phyloP scores from a whole-genome alignment of 768 basidiomycete genomes.

The Leccinum sublutescens region DNA sequence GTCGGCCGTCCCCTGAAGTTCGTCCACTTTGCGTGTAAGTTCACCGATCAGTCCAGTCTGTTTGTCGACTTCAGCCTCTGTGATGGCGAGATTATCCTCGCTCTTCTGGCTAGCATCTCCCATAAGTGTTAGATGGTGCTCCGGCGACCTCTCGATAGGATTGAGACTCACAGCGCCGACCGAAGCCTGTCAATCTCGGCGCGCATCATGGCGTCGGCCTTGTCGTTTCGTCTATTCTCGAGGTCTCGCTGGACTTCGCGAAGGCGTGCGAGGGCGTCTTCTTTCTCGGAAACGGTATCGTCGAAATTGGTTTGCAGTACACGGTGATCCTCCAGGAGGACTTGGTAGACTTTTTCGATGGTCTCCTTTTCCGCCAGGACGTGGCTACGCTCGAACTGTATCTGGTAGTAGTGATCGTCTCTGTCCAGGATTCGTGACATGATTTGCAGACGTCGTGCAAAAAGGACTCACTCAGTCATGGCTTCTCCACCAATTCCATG shows the following conservation, averaged over 20 bases:
- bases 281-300: constrained; percentile 73
- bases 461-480: constrained; percentile 74
- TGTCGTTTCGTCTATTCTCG: constrained; percentile 62
- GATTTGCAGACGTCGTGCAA: constrained; percentile 4
- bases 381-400: constrained; percentile 77
- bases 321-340: constrained; percentile 73
- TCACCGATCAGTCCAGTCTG: constrained; percentile 67
- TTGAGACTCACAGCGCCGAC: constrained; percentile 71
- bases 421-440: constrained; percentile 37
- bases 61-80: constrained; percentile 83
- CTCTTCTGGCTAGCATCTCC: constrained; percentile 76
- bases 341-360: constrained; percentile 76
- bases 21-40: constrained; percentile 75
- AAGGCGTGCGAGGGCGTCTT: constrained; percentile 67
- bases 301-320: constrained; percentile 73
- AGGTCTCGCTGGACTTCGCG: constrained; percentile 57
- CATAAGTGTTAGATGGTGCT: constrained; percentile 24
- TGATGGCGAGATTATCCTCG: constrained; percentile 83
- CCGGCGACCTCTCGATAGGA: neutral
- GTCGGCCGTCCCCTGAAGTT: constrained; percentile 74
- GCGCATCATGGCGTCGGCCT: constrained; percentile 73
- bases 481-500: constrained; percentile 50
- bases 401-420: constrained; percentile 86
- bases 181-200: constrained; percentile 82
- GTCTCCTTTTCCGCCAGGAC: constrained; percentile 84